Conservation (phyloP, 2,329 filamentous ascomycete genomes). For the Alternaria novae-zelandiae region DNA sequence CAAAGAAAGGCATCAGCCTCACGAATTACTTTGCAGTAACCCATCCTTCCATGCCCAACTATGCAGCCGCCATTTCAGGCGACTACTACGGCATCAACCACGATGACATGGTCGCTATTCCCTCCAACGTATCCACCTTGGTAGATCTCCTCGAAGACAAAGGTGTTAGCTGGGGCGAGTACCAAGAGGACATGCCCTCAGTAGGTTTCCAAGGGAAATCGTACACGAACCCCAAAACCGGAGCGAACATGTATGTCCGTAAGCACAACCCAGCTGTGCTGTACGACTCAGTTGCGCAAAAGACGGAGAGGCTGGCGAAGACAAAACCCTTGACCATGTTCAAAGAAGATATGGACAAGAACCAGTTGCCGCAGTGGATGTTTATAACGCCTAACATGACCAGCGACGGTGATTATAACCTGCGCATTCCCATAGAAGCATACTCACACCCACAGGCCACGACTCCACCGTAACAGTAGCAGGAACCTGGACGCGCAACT, state of each 20-base stretch:
- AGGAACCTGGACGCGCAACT: conserved; percentile 70
- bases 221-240: conserved; percentile 67
- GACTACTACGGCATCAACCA: conserved; percentile 77
- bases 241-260: conserved; percentile 77
- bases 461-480: conserved; percentile 74
- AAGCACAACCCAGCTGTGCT: conserved; percentile 77
- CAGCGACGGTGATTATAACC: conserved; percentile 67
- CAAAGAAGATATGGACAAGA: conserved; percentile 48
- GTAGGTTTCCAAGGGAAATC: conserved; percentile 69
- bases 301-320: conserved; percentile 65
- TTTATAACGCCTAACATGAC: conserved; percentile 71
- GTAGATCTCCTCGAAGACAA: conserved; percentile 53
- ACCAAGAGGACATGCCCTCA: conserved; percentile 80
- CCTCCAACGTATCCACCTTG: conserved; percentile 49
- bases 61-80: conserved; percentile 70
- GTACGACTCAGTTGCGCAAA: conserved; percentile 69
- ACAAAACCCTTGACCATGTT: conserved; percentile 79
- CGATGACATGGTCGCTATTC: conserved; percentile 64
- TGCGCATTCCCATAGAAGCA: background rate
- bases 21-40: conserved; percentile 64
- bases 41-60: conserved; percentile 77
- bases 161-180: conserved; percentile 61
- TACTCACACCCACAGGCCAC: conserved; percentile 53
- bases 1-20: conserved; percentile 67
- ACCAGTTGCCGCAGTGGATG: conserved; percentile 40